These are phyloP conservation scores for sweet orange (Citrus sinensis) DNA, from an alignment of 345 rosid genomes.

Conservation along the genomic window DVS_A1.0 CM039163.1:7766501-7767000, in stretches of 20 bases:
- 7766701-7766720: too few relatives aligned
- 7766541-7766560: too few relatives aligned
- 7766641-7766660: background rate
- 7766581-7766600: too few relatives aligned
- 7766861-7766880: background rate
- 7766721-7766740: rapidly evolving
- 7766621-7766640: background rate
- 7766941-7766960: background rate
- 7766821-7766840: background rate
- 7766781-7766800: background rate
- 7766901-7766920: background rate
- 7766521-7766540: too few relatives aligned
- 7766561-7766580: too few relatives aligned
- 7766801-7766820: background rate
- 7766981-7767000: background rate
- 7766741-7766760: background rate
- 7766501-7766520: background rate
- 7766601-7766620: too few relatives aligned
- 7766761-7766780: background rate
- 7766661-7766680: background rate
- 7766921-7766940: background rate
- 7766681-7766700: background rate
- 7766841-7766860: background rate
- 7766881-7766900: background rate
- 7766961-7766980: background rate